phyloP scores from a whole-genome alignment of 2,329 filamentous ascomycete species.

The Clonostachys byssicola region DNA sequence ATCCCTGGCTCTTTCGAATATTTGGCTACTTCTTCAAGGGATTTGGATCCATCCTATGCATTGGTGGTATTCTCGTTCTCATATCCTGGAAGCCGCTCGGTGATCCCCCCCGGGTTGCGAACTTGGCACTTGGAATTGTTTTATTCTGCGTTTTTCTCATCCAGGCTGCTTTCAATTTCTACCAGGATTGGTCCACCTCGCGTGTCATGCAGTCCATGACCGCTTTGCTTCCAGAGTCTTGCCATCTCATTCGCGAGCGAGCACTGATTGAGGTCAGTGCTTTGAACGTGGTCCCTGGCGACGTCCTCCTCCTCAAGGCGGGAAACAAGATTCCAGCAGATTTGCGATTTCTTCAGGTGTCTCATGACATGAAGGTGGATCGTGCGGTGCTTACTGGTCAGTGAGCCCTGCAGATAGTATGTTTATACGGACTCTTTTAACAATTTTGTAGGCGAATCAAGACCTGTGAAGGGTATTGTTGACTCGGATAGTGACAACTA shows the following conservation, averaged over 20 bases:
- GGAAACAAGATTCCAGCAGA: constrained; percentile 75
- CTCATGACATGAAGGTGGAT: constrained; percentile 68
- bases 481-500: constrained; percentile 68
- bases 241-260: constrained; percentile 61
- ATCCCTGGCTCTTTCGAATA: constrained; percentile 51
- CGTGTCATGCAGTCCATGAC: constrained; percentile 80
- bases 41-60: constrained; percentile 67
- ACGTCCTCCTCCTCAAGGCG: constrained; percentile 62
- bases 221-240: constrained; percentile 73
- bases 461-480: constrained; percentile 47
- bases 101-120: constrained; percentile 47
- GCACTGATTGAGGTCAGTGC: background rate
- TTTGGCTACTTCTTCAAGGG: constrained; percentile 73
- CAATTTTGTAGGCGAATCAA: constrained; percentile 17
- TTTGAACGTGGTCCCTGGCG: constrained; percentile 65
- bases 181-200: constrained; percentile 72
- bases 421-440: too few relatives aligned
- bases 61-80: constrained; percentile 69
- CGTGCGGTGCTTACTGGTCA: constrained; percentile 68
- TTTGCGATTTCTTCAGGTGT: constrained; percentile 64
- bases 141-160: constrained; percentile 65
- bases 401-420: constrained; percentile 52
- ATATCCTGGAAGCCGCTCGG: constrained; percentile 74
- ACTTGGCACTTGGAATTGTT: constrained; percentile 64
- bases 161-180: constrained; percentile 66